Conservation (phyloP, 768 basidiomycete genomes). For the Tricholoma flavovirens region DNA sequence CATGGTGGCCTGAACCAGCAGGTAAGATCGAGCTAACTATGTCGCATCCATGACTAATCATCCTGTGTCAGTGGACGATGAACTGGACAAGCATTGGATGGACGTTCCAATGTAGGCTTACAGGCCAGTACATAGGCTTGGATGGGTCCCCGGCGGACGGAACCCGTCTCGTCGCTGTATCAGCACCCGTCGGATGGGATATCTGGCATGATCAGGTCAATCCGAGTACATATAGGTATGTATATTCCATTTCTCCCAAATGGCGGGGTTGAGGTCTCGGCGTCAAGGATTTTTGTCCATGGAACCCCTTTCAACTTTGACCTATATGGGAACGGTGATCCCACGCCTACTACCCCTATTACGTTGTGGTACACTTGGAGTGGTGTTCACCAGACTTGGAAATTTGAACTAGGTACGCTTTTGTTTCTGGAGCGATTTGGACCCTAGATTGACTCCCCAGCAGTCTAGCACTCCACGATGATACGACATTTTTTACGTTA, state of each 20-base stretch:
- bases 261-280: neutral
- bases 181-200: slow-evolving; percentile 39
- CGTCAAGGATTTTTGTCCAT: slow-evolving; percentile 39
- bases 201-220: slow-evolving; percentile 42
- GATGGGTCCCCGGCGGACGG: slow-evolving; percentile 37
- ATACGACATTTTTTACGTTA: too few species aligned
- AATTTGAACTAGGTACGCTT: slow-evolving; percentile 27
- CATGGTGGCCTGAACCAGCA: slow-evolving; percentile 44
- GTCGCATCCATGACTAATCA: neutral
- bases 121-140: slow-evolving; percentile 36
- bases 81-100: slow-evolving; percentile 32
- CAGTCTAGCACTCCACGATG: neutral
- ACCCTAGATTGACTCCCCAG: neutral
- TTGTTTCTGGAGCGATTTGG: neutral
- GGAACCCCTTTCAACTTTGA: slow-evolving; percentile 41
- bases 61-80: slow-evolving; percentile 41
- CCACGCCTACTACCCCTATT: slow-evolving; percentile 38
- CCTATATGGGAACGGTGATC: slow-evolving; percentile 39
- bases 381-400: slow-evolving; percentile 52
- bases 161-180: slow-evolving; percentile 30
- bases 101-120: slow-evolving; percentile 36
- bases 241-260: neutral
- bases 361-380: slow-evolving; percentile 45
- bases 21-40: slow-evolving; percentile 22
- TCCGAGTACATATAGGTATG: slow-evolving; percentile 37